These are phyloP conservation scores for Kazachstania kunashirensis DNA, from an alignment of 805 yeast genomes.

Conservation along the genomic window DNA sequence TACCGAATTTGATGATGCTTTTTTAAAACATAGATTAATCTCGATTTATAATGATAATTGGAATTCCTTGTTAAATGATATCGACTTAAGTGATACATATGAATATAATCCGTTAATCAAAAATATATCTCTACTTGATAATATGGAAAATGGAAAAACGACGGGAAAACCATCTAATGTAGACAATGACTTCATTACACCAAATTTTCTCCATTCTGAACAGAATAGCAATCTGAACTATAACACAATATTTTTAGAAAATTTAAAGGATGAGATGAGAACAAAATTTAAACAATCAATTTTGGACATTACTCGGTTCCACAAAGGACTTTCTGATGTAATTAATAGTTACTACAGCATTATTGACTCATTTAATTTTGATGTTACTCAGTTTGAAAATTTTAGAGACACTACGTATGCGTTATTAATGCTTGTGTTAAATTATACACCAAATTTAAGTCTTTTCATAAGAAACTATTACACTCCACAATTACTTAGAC, in stretches of 20 bases:
- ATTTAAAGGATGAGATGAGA: too few relatives aligned
- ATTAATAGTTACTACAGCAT: background rate
- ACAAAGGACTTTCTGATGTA: background rate
- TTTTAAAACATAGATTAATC: slow-evolving; percentile 1
- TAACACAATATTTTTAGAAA: too few relatives aligned
- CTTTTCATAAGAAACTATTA: slow-evolving; percentile 7
- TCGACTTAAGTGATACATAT: slow-evolving; percentile 3
- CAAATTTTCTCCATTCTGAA: too few relatives aligned
- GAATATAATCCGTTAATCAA: background rate
- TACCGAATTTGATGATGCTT: background rate
- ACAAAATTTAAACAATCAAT: background rate
- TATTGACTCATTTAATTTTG: too few relatives aligned
- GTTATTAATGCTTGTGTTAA: background rate
- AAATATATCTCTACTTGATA: background rate
- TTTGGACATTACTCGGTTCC: background rate
- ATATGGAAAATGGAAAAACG: too few relatives aligned
- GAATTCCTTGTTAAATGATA: slow-evolving; percentile 1
- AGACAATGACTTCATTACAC: too few relatives aligned
- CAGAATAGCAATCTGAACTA: too few relatives aligned
- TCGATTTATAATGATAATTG: background rate
- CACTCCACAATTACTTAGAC: slow-evolving; percentile 3
- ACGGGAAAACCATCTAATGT: too few relatives aligned
- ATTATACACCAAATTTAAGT: slow-evolving; percentile 11
- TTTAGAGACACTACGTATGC: background rate
- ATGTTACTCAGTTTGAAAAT: background rate